phyloP scores from a whole-genome alignment of 805 yeast species.

The Nadsonia fulvescens region DNA sequence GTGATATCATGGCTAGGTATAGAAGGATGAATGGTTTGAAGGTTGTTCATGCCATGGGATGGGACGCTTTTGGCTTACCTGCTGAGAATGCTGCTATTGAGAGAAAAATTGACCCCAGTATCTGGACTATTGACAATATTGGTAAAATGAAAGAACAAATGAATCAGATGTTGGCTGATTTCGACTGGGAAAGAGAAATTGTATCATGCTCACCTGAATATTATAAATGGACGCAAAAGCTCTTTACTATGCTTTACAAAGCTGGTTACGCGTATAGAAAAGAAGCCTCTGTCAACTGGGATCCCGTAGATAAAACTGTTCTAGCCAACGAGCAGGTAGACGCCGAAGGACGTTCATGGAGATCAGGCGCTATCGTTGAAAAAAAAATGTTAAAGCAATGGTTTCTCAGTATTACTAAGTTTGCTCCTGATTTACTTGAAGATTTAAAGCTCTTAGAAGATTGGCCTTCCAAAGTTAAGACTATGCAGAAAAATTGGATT shows the following conservation, averaged over 20 bases:
- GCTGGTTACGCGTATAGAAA: conserved; percentile 73
- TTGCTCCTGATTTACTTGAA: conserved; percentile 43
- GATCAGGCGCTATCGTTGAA: conserved; percentile 91
- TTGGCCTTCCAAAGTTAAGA: conserved; percentile 82
- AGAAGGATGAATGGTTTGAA: conserved; percentile 56
- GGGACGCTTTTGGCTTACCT: conserved; percentile 98
- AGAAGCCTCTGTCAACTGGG: conserved; percentile 91
- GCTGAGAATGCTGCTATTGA: conserved; percentile 97
- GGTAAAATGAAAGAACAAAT: conserved; percentile 71
- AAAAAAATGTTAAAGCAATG: conserved; percentile 70
- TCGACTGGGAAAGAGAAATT: conserved; percentile 87
- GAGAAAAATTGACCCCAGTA: conserved; percentile 55
- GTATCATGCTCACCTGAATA: conserved; percentile 76
- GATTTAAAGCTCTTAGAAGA: conserved; percentile 44
- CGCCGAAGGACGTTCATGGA: conserved; percentile 78
- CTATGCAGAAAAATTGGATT: conserved; percentile 90
- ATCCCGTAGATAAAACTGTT: conserved; percentile 88
- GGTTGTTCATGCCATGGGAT: conserved; percentile 94
- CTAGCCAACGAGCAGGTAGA: conserved; percentile 96
- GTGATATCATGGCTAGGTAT: conserved; percentile 68
- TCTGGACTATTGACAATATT: conserved; percentile 76
- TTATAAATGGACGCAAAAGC: conserved; percentile 82
- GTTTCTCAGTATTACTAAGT: conserved; percentile 81
- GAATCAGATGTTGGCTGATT: conserved; percentile 59
- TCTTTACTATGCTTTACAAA: conserved; percentile 55